Conservation (phyloP, 345 rosid genomes). For the Capsella bursapastoris region DNA sequence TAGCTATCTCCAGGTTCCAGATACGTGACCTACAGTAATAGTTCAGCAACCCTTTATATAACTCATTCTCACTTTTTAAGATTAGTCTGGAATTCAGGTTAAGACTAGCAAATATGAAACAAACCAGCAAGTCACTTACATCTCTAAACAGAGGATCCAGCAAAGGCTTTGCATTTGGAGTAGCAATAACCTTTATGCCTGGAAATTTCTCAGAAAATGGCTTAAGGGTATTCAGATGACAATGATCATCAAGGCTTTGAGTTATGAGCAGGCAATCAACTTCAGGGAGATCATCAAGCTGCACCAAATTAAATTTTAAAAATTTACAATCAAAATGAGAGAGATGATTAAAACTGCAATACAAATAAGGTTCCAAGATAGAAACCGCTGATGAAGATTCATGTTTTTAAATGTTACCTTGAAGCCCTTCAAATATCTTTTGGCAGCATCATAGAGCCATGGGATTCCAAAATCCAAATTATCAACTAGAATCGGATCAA, state of each 20-base stretch:
- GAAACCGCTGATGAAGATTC: constrained; percentile 1
- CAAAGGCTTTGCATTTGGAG: constrained; percentile 92
- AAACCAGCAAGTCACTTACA: constrained; percentile 54
- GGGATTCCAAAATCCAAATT: constrained; percentile 96
- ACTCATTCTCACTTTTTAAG: constrained; percentile 9
- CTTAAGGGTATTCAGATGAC: constrained; percentile 79
- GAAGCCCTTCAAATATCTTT: constrained; percentile 69
- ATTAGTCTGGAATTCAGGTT: neutral
- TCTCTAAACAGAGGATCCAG: constrained; percentile 74
- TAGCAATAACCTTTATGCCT: constrained; percentile 69
- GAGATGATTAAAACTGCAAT: neutral
- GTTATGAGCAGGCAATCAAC: constrained; percentile 83
- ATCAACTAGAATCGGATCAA: constrained; percentile 87
- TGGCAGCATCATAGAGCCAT: constrained; percentile 87
- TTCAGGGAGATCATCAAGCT: constrained; percentile 86
- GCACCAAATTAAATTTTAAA: constrained; percentile 38
- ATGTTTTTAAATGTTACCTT: constrained; percentile 56
- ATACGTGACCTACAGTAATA: constrained; percentile 64
- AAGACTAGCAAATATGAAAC: neutral
- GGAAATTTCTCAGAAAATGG: constrained; percentile 71
- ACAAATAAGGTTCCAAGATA: constrained; percentile 5
- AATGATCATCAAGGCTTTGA: constrained; percentile 96
- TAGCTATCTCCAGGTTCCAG: constrained; percentile 76
- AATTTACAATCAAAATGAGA: constrained; percentile 4
- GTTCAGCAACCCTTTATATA: neutral